Evolutionary conservation across 768 basidiomycete genomes (phyloP), one percentile per base, ranked within the genome.

Genomic region (Jaapia argillacea): DNA sequence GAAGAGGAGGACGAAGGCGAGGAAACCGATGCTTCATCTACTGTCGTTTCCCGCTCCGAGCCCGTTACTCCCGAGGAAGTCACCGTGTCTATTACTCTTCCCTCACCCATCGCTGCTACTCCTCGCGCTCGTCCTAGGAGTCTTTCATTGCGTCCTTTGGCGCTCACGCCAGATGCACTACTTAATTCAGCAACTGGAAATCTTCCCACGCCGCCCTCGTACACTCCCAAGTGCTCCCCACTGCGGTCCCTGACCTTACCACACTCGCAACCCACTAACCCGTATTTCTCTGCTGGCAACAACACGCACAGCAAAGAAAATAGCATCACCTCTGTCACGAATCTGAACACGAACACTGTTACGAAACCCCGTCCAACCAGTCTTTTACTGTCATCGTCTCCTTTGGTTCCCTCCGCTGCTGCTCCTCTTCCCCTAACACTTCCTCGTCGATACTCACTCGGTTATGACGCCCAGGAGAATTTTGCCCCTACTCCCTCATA

Each of bases 1-100:
- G 85, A 91, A 44, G 88, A 90, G 42, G 87, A 92, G 40, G 89
- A 89, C 33, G 88, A 90, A 21, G 44, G 49, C 1, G 59, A 52
- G 20, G 28, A 58, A 39, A 55, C 58, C 5, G 46, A 47, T 16
- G 37, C 53, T 22, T 45, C 56, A 41, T 41, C 55, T 23, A 53
- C 39, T 24, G 44, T 38, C 18, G 4, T 24, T 33, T n/a, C n/a
- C n/a, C n/a, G n/a, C n/a, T n/a, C n/a, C n/a, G n/a, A n/a, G n/a
- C n/a, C n/a, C n/a, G n/a, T n/a, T n/a, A n/a, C n/a, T n/a, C n/a
- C n/a, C n/a, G 44, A n/a, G 10, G 24, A 31, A 6, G n/a, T 37
- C 18, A 20, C 51, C 7, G 50, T 46, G 22, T 36, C 42, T 5
- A 44, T 46, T 31, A 48, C 54, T 4, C 43, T 48, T 3, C 55